Percentiles rank a stretch among this genome's conserved stretches.
phyloP scores from a whole-genome alignment of 495 filamentous ascomycete species.

The Penicillium antarcticum region DNA sequence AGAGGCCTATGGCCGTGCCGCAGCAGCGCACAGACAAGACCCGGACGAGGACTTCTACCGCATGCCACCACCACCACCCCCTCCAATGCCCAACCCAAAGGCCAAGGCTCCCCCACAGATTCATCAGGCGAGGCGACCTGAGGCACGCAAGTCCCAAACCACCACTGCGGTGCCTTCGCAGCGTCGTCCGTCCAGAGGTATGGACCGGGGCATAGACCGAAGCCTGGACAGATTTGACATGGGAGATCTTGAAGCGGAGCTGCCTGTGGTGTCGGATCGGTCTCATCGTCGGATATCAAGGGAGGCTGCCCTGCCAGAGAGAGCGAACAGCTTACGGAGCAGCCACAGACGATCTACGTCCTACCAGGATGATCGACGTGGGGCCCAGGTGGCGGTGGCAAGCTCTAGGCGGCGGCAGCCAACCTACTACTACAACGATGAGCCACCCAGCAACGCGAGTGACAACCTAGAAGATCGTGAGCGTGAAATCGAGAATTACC shows the following conservation, averaged over 20 bases:
- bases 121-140: slow-evolving; percentile 29
- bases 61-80: slow-evolving; percentile 43
- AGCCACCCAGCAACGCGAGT: slow-evolving; percentile 10
- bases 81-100: slow-evolving; percentile 28
- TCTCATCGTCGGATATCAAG: slow-evolving; percentile 26
- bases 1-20: slow-evolving; percentile 18
- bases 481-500: slow-evolving; percentile 38
- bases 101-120: slow-evolving; percentile 29
- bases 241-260: slow-evolving; percentile 26
- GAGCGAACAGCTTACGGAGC: slow-evolving; percentile 31
- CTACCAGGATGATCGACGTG: slow-evolving; percentile 32
- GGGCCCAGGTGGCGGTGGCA: slow-evolving; percentile 32
- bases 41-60: slow-evolving; percentile 42
- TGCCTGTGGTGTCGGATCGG: slow-evolving; percentile 26
- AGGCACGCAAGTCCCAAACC: slow-evolving; percentile 26
- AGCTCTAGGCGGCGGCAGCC: slow-evolving; percentile 31
- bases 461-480: slow-evolving; percentile 23
- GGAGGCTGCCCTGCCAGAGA: slow-evolving; percentile 31
- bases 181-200: slow-evolving; percentile 28
- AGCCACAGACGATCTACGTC: slow-evolving; percentile 23
- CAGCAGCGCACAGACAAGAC: slow-evolving; percentile 14
- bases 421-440: slow-evolving; percentile 30
- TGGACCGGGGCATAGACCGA: background rate
- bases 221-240: slow-evolving; percentile 26
- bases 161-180: slow-evolving; percentile 24